These are phyloP conservation scores for Yamadazyma sp. DNA, from an alignment of 1,139 yeast species.

Conservation along the genomic window DNA sequence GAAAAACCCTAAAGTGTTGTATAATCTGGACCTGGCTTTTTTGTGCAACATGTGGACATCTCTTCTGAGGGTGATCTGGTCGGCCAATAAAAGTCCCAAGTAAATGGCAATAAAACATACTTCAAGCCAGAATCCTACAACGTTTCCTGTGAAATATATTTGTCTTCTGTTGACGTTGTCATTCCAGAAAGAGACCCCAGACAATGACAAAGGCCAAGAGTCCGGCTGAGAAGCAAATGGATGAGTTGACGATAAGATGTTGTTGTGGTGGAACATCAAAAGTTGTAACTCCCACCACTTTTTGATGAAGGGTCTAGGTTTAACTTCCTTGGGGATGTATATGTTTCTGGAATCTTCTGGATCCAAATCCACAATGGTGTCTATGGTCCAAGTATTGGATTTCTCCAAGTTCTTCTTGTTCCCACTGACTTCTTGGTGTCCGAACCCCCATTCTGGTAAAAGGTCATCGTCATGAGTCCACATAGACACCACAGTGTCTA, in stretches of 20 bases:
- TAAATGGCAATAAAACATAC: slow-evolving; percentile 66
- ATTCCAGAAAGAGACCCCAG: slow-evolving; percentile 98
- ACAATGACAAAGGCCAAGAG: slow-evolving; percentile 88
- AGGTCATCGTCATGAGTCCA: slow-evolving; percentile 87
- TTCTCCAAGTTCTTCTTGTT: slow-evolving; percentile 73
- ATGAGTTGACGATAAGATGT: slow-evolving; percentile 80
- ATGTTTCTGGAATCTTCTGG: slow-evolving; percentile 58
- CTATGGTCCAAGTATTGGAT: slow-evolving; percentile 75
- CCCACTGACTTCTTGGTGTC: slow-evolving; percentile 93
- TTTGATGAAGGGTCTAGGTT: slow-evolving; percentile 65
- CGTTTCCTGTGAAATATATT: slow-evolving; percentile 87
- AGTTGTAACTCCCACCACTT: slow-evolving; percentile 91
- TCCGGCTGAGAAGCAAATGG: slow-evolving; percentile 96
- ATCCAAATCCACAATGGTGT: slow-evolving; percentile 61
- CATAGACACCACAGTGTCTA: slow-evolving; percentile 86
- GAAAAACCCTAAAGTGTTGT: slow-evolving; percentile 81
- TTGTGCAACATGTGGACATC: slow-evolving; percentile 55
- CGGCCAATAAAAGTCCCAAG: slow-evolving; percentile 64
- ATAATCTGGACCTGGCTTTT: slow-evolving; percentile 70
- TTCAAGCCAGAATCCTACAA: slow-evolving; percentile 91
- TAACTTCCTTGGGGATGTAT: slow-evolving; percentile 59
- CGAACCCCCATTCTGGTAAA: slow-evolving; percentile 93
- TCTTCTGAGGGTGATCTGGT: slow-evolving; percentile 77
- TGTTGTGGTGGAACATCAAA: slow-evolving; percentile 90
- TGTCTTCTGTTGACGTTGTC: slow-evolving; percentile 63